Percentiles rank a stretch among this genome's conserved stretches.
Conservation (phyloP, 768 basidiomycete genomes). For the Lactarius akahatsu region DNA sequence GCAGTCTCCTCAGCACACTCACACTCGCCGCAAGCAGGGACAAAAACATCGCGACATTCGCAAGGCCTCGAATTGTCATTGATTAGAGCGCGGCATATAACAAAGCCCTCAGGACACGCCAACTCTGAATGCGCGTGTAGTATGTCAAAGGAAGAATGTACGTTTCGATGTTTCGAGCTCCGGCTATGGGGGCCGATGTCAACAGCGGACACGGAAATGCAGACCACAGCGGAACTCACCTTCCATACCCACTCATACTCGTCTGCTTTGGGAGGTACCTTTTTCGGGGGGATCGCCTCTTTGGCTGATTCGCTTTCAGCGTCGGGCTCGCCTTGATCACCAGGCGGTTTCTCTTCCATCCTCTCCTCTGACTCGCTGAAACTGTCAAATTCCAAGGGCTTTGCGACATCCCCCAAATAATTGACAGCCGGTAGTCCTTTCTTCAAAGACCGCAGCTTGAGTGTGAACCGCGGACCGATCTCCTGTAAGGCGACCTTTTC, state of each 20-base stretch:
- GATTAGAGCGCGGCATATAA: neutral
- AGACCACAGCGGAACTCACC: slow-evolving; percentile 48
- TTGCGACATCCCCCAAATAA: slow-evolving; percentile 61
- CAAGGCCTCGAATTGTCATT: neutral
- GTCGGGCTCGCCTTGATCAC: slow-evolving; percentile 32
- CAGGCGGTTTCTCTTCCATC: slow-evolving; percentile 32
- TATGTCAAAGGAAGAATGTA: slow-evolving; percentile 78
- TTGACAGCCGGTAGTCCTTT: slow-evolving; percentile 85
- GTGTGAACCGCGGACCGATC: slow-evolving; percentile 95
- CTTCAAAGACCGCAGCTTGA: slow-evolving; percentile 87
- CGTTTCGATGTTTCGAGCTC: slow-evolving; percentile 87
- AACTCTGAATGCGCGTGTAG: neutral
- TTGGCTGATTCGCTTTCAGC: slow-evolving; percentile 29
- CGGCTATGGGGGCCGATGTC: slow-evolving; percentile 51
- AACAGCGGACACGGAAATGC: slow-evolving; percentile 11
- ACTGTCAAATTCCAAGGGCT: slow-evolving; percentile 53
- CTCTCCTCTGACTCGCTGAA: slow-evolving; percentile 36
- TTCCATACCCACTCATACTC: slow-evolving; percentile 91
- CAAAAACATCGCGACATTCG: neutral
- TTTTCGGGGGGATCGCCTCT: slow-evolving; percentile 31
- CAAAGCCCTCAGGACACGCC: neutral
- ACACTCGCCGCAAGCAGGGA: neutral
- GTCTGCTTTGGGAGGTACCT: slow-evolving; percentile 64
- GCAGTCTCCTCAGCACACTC: neutral
- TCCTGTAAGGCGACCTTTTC: slow-evolving; percentile 94